Evolutionary conservation across 2,329 filamentous ascomycete species (phyloP).

Genomic region (Penicillium sp.): DNA sequence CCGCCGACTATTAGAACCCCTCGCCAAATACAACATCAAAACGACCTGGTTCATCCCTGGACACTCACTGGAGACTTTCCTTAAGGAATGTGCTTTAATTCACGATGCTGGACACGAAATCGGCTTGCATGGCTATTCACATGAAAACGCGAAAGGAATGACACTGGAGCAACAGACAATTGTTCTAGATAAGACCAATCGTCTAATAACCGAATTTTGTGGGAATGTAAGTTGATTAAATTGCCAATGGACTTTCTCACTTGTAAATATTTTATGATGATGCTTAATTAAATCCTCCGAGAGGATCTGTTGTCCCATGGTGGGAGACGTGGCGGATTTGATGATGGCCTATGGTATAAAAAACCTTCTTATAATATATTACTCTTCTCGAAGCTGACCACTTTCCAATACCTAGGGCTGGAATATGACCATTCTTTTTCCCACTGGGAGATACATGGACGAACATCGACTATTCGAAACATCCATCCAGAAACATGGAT

Average conservation of each 20-base stretch:
- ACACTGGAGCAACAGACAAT: conserved; percentile 70
- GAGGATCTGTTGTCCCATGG: conserved; percentile 70
- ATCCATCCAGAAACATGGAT: conserved; percentile 44
- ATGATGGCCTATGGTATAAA: conserved; percentile 43
- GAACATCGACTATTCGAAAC: conserved; percentile 41
- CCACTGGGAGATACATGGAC: conserved; percentile 42
- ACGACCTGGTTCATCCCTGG: conserved; percentile 64
- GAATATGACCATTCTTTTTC: conserved; percentile 43
- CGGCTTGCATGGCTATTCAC: conserved; percentile 68
- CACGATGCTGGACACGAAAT: conserved; percentile 63
- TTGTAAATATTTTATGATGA: too few relatives aligned
- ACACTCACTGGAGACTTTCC: conserved; percentile 63
- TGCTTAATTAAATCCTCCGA: conserved; percentile 55
- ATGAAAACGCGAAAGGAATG: conserved; percentile 71
- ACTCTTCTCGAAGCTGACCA: too few relatives aligned
- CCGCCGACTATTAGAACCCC: conserved; percentile 65
- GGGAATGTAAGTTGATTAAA: too few relatives aligned
- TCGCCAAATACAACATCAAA: conserved; percentile 70
- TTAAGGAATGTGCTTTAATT: conserved; percentile 60
- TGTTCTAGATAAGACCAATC: conserved; percentile 72
- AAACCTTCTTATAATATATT: too few relatives aligned
- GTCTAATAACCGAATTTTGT: conserved; percentile 67
- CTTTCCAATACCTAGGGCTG: too few relatives aligned
- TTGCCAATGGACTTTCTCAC: too few relatives aligned
- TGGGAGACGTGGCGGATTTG: conserved; percentile 66